Base-by-base conservation (phyloP, 345 rosid genomes). In the Populus tremula region DNA sequence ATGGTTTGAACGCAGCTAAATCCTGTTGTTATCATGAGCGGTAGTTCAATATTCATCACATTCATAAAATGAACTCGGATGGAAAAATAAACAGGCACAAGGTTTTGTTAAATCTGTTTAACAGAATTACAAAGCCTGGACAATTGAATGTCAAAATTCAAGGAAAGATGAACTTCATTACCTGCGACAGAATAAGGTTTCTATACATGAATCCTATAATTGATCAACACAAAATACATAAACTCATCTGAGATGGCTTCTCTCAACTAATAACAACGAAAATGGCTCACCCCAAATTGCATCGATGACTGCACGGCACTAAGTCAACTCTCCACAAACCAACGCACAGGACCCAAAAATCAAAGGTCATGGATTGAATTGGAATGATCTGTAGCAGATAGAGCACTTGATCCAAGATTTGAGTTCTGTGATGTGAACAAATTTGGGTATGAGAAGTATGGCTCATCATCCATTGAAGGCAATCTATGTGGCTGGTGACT, bases 401-500 rank as follows among this genome's bases (percentile, higher is more conserved):
- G 87, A 16, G 81, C 74, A 61, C 75, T 74, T 12, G 81, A 72
- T 69, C 91, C 87, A 16, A 75, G 77, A 76, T 56, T 62, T 17
- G 87, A 64, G 77, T 78, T 82, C 74, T 86, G 87, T 6, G 85
- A 69, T 1, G 83, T 76, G 71, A 95, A 95, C 78, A 95, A 86
- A 83, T 92, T 93, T 2, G 97, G 98, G 81, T 91, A 92, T 20
- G 95, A 85, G 84, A 89, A 91, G 84, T 89, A 91, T 5, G 91
- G 71, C 39, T 93, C 97, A n/a, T 93, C 98, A 39, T 93, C 97
- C 89, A 86, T 85, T 45, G 94, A 89, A 72, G 90, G 70, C 75
- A 84, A 78, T 78, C 96, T 90, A 82, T 87, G 88, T 14, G 90
- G 94, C 81, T 89, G 94, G 84, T 87, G 89, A 75, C 17, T 72